Conservation (phyloP, 805 yeast species). For the Limtongozyma cylindracea region DNA sequence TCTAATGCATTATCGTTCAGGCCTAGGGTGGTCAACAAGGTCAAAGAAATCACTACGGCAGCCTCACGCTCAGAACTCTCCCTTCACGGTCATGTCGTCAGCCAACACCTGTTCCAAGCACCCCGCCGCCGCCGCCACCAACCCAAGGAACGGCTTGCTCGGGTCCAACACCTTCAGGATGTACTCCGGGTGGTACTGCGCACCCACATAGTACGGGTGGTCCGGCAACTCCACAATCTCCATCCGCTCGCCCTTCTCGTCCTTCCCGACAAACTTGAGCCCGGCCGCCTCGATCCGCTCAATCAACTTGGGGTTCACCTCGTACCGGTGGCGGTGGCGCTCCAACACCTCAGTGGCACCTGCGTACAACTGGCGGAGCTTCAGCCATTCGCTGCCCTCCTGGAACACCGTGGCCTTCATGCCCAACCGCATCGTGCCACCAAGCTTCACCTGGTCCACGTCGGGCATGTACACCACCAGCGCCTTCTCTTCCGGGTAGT, state of each 20-base stretch:
- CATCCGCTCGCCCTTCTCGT: constrained; percentile 79
- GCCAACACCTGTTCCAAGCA: constrained; percentile 39
- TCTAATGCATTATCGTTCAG: too few relatives aligned
- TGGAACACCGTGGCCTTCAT: constrained; percentile 73
- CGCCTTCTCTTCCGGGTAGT: constrained; percentile 32
- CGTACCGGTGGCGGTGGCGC: constrained; percentile 98
- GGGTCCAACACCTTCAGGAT: constrained; percentile 92
- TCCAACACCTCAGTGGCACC: constrained; percentile 44
- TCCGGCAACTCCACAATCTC: constrained; percentile 69
- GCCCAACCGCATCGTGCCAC: constrained; percentile 98
- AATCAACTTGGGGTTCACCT: constrained; percentile 73
- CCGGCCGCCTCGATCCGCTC: constrained; percentile 52
- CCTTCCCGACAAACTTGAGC: constrained; percentile 77
- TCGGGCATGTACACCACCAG: constrained; percentile 97
- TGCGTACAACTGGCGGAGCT: constrained; percentile 60
- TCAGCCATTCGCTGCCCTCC: constrained; percentile 35
- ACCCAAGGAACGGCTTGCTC: constrained; percentile 86
- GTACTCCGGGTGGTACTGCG: constrained; percentile 98
- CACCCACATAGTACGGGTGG: constrained; percentile 82
- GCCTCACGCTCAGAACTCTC: constrained; percentile 18
- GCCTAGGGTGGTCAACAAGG: too few relatives aligned
- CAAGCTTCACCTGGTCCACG: constrained; percentile 82
- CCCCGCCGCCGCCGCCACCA: constrained; percentile 86
- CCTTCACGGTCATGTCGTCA: constrained; percentile 15
- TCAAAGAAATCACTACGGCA: too few relatives aligned